Evolutionary conservation across 768 basidiomycete genomes (phyloP), one percentile per base, ranked within the genome.

Genomic region (Macrolepiota dolichaula): DNA sequence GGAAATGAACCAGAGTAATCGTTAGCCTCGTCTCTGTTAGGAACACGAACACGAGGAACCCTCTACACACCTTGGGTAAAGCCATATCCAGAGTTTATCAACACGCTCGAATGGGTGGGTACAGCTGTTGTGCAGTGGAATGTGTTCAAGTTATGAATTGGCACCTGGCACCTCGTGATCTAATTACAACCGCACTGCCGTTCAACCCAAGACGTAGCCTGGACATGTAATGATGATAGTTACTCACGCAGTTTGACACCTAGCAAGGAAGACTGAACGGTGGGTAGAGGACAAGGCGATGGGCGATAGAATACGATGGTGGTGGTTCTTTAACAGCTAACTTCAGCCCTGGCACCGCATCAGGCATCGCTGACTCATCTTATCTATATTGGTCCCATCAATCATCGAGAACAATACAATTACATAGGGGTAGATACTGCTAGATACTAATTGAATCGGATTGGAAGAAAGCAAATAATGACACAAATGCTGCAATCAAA

Each of bases 291-390:
- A 15, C 19, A 51, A 57, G 35, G 29, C 49, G 57, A 27, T 42
- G 24, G 15, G 40, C 13, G 54, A 42, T 19, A 22, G 32, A 13
- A 27, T n/a, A 24, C 51, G 54, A 55, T 55, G 38, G 47, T 38
- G 46, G 37, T 22, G 22, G 57, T 38, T 19, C 35, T 47, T 15
- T 10, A 49, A 37, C 57, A 49, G 46, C 22, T 27, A 25, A 51
- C 6, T n/a, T 49, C 19, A 15, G 38, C 42, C 35, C 50, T 27
- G 24, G 36, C 12, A 50, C 57, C 19, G 25, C 57, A 57, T 57
- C 57, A 50, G 47, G 49, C 57, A 57, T 29, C 46, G 57, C 57
- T 57, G 57, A 57, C 57, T 57, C 57, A 57, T 57, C 57, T 57
- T 49, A 50, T 57, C 57, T 47, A 57, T 32, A 57, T 57, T 47